Percentiles rank a stretch among this genome's conserved stretches.
These are phyloP conservation scores for Saturnispora hagleri DNA, from an alignment of 805 yeast genomes.

Conservation along the genomic window DNA sequence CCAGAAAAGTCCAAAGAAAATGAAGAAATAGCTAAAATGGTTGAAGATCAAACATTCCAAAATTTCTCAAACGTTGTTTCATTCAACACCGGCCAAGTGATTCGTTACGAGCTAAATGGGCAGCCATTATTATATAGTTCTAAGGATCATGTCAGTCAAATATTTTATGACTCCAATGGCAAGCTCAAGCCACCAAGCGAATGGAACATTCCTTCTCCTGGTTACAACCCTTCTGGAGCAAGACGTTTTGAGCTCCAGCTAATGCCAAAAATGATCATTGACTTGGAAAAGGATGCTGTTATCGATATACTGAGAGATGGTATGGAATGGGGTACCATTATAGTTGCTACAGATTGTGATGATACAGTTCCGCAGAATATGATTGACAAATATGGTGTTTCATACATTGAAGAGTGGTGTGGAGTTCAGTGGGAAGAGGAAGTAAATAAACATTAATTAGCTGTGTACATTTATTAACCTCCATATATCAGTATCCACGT, in stretches of 20 bases:
- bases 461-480: neutral
- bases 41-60: slow-evolving; percentile 73
- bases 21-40: slow-evolving; percentile 41
- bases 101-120: slow-evolving; percentile 78
- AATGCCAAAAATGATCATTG: slow-evolving; percentile 89
- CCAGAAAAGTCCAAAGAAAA: slow-evolving; percentile 24
- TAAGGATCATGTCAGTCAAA: slow-evolving; percentile 43
- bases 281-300: slow-evolving; percentile 47
- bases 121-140: slow-evolving; percentile 66
- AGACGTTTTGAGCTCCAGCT: slow-evolving; percentile 79
- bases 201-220: slow-evolving; percentile 45
- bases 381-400: slow-evolving; percentile 16
- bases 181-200: slow-evolving; percentile 15
- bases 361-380: slow-evolving; percentile 13
- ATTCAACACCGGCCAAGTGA: slow-evolving; percentile 78
- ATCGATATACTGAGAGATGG: slow-evolving; percentile 48
- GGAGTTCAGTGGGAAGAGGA: slow-evolving; percentile 24
- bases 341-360: slow-evolving; percentile 50
- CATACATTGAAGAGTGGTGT: slow-evolving; percentile 21
- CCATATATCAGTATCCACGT: neutral
- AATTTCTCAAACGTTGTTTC: slow-evolving; percentile 66
- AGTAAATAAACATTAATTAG: neutral
- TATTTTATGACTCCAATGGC: slow-evolving; percentile 26
- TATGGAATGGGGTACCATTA: slow-evolving; percentile 96
- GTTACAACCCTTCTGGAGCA: slow-evolving; percentile 47